Evolutionary conservation across 2,329 filamentous ascomycete genomes (phyloP).

Genomic region (Pseudofabraea citricarpa): DNA sequence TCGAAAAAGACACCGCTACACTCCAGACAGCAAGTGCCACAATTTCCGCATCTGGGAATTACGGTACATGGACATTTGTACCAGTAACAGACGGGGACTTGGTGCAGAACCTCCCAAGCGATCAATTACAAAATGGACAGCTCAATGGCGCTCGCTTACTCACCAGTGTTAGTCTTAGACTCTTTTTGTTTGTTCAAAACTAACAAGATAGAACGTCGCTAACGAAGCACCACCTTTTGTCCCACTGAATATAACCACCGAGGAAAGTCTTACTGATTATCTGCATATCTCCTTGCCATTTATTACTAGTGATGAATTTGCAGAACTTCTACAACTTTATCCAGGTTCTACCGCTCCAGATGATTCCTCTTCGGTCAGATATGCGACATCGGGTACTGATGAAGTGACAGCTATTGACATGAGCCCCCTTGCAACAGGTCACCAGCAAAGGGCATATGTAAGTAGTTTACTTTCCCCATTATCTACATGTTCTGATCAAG

Average conservation of each 20-base stretch:
- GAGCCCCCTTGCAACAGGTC: constrained; percentile 45
- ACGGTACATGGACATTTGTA: constrained; percentile 29
- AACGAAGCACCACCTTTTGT: constrained; percentile 45
- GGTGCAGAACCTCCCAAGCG: constrained; percentile 22
- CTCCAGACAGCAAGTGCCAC: constrained; percentile 21
- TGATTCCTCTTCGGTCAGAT: too few relatives aligned
- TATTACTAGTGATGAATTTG: constrained; percentile 34
- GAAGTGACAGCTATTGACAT: too few relatives aligned
- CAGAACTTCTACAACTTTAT: constrained; percentile 18
- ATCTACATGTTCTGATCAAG: too few relatives aligned
- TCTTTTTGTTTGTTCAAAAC: constrained; percentile 23
- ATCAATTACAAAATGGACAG: constrained; percentile 23
- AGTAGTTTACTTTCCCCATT: too few relatives aligned
- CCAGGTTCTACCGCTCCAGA: too few relatives aligned
- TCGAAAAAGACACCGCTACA: constrained; percentile 23
- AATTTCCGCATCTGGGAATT: constrained; percentile 12
- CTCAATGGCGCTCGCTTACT: constrained; percentile 26
- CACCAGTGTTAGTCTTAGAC: constrained; percentile 15
- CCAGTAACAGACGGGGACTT: constrained; percentile 32
- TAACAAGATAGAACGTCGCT: constrained; percentile 35
- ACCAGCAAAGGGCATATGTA: too few relatives aligned
- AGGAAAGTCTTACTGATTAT: constrained; percentile 34
- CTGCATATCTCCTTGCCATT: constrained; percentile 35
- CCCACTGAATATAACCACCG: constrained; percentile 37
- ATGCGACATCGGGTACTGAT: too few relatives aligned